Percentiles rank a stretch among this genome's conserved stretches.
phyloP scores from a whole-genome alignment of 768 basidiomycete species.

The Suillus luteus region DNA sequence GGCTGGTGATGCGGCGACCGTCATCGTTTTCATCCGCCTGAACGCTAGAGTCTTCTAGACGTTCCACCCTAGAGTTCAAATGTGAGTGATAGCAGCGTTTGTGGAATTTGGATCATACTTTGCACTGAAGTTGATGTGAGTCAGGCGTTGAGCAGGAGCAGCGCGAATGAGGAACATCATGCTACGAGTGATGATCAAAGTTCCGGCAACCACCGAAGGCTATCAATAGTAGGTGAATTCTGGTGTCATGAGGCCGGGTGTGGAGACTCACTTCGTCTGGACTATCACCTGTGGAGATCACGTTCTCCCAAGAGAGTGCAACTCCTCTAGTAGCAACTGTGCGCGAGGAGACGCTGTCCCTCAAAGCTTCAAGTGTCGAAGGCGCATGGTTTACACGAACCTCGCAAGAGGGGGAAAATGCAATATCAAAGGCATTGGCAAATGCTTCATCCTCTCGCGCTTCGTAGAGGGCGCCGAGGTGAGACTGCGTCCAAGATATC shows the following conservation, averaged over 20 bases:
- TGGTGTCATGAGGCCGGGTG: no score
- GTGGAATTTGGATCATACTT: constrained; percentile 29
- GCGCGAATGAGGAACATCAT: constrained; percentile 44
- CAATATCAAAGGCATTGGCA: constrained; percentile 26
- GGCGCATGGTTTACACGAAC: constrained; percentile 36
- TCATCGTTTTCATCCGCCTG: constrained; percentile 21
- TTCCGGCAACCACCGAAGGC: constrained; percentile 40
- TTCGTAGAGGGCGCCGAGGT: constrained; percentile 32
- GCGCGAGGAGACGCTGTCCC: constrained; percentile 26
- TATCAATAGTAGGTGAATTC: constrained; percentile 14
- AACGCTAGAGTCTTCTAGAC: constrained; percentile 15
- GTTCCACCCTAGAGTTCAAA: constrained; percentile 27
- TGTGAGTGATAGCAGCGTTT: background rate
- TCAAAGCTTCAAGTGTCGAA: constrained; percentile 27
- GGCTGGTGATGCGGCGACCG: constrained; percentile 35
- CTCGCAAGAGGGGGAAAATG: constrained; percentile 37
- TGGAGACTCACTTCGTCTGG: constrained; percentile 23
- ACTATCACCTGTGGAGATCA: constrained; percentile 31
- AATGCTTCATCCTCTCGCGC: constrained; percentile 15
- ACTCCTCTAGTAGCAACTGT: constrained; percentile 22
- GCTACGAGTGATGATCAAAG: constrained; percentile 40
- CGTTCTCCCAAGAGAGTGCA: constrained; percentile 38
- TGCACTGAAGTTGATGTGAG: constrained; percentile 41
- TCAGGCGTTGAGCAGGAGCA: constrained; percentile 36
- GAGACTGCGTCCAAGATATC: constrained; percentile 32